A percentile compares a stretch with the other conserved stretches of the same genome.
These are phyloP conservation scores for Byssoonygena ceratinophila DNA, from an alignment of 2,329 filamentous ascomycete species.

Conservation along the genomic window DNA sequence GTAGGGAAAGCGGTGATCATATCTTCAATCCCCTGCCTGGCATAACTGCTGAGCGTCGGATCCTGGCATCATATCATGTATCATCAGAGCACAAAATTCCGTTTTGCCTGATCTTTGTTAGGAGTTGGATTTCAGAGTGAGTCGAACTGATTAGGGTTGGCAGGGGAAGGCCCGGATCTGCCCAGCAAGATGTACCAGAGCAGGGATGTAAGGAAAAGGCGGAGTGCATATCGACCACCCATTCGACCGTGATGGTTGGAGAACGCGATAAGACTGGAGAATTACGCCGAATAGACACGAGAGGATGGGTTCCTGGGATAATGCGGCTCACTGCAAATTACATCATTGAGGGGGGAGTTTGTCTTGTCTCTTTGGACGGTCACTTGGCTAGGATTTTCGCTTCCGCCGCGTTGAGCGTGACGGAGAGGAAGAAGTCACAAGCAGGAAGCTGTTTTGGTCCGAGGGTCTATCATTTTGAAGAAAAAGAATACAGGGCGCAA, in stretches of 20 bases:
- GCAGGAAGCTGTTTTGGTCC: too few species aligned
- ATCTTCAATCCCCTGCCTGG: neutral
- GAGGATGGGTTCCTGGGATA: neutral
- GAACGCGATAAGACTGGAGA: neutral
- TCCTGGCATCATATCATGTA: too few species aligned
- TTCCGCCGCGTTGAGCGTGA: too few species aligned
- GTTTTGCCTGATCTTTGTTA: too few species aligned
- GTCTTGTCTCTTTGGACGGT: neutral
- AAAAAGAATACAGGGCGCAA: too few species aligned
- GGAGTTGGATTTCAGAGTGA: constrained; percentile 11
- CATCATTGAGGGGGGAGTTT: neutral
- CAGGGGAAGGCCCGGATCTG: constrained; percentile 1
- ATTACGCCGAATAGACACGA: too few species aligned
- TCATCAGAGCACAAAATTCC: too few species aligned
- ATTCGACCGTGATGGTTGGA: neutral
- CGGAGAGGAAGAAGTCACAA: too few species aligned
- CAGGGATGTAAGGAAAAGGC: neutral
- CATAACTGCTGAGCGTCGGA: neutral
- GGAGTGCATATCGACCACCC: neutral
- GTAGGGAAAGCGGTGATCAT: neutral
- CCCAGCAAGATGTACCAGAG: too few species aligned
- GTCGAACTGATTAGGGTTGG: neutral
- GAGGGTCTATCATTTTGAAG: too few species aligned
- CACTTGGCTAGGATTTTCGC: neutral
- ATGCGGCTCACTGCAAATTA: neutral